Conservation (phyloP, 2,329 filamentous ascomycete species). For the Hymenoscyphus infarciens region DNA sequence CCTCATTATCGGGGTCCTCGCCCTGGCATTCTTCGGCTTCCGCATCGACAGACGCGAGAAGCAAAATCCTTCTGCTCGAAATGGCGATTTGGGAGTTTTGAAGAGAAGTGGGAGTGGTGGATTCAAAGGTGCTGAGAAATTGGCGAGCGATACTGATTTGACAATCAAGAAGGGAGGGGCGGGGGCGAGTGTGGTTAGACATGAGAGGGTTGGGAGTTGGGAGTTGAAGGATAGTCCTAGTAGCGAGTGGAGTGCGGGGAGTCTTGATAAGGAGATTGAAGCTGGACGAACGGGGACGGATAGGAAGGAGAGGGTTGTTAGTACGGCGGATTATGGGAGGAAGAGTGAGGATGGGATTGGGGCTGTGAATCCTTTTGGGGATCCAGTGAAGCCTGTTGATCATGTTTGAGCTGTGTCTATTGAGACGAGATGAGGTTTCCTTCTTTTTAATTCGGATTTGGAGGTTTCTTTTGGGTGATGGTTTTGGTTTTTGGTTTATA, state of each 20-base stretch:
- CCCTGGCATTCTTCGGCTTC: constrained; percentile 28
- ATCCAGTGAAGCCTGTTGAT: constrained; percentile 31
- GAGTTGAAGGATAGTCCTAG: constrained; percentile 29
- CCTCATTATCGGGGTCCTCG: constrained; percentile 14
- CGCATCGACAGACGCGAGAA: constrained; percentile 21
- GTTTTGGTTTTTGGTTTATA: constrained; percentile 5
- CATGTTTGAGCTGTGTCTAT: constrained; percentile 21
- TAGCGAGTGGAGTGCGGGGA: constrained; percentile 5
- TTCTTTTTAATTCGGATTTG: neutral
- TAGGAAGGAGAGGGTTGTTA: constrained; percentile 17
- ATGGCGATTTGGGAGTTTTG: constrained; percentile 15
- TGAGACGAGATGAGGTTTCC: neutral
- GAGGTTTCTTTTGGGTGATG: neutral
- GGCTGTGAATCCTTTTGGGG: constrained; percentile 28
- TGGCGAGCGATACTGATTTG: constrained; percentile 33
- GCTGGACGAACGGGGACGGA: constrained; percentile 3
- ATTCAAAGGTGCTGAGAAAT: constrained; percentile 34
- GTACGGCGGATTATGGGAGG: constrained; percentile 25
- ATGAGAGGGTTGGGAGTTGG: constrained; percentile 36
- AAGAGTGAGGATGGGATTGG: constrained; percentile 29
- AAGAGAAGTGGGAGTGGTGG: constrained; percentile 26
- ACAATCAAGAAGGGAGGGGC: constrained; percentile 25
- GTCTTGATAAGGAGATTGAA: constrained; percentile 26
- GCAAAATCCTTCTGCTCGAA: neutral
- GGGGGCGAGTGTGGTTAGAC: constrained; percentile 24